These are phyloP conservation scores for Mortierella antarctica DNA, from an alignment of 192 early-diverging fungal genomes.

Conservation along the genomic window DNA sequence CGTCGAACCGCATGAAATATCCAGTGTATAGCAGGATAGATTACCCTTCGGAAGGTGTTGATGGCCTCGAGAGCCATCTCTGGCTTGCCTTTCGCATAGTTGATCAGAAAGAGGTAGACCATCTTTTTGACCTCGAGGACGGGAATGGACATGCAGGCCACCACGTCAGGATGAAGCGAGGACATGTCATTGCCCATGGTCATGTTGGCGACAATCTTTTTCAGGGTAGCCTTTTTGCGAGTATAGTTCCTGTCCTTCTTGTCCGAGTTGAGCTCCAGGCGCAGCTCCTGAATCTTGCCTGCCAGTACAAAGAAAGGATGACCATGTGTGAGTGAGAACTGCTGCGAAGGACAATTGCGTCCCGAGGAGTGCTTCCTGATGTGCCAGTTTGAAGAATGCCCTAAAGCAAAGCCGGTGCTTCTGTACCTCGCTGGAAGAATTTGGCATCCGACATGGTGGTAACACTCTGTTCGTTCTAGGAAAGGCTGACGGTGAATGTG, in stretches of 20 bases:
- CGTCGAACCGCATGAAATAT: not conserved
- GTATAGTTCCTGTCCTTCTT: slow-evolving; percentile 84
- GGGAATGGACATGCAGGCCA: slow-evolving; percentile 91
- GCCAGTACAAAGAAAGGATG: not conserved
- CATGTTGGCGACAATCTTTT: slow-evolving; percentile 99
- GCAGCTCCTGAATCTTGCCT: slow-evolving; percentile 94
- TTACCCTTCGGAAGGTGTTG: slow-evolving; percentile 86
- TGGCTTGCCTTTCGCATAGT: slow-evolving; percentile 92
- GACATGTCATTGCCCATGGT: slow-evolving; percentile 99
- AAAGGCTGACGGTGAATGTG: not conserved
- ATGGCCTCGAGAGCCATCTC: slow-evolving; percentile 95
- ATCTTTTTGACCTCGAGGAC: slow-evolving; percentile 88
- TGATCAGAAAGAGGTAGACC: slow-evolving; percentile 97
- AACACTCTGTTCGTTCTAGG: not conserved
- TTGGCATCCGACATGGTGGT: slow-evolving; percentile 64
- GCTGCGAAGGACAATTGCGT: not conserved
- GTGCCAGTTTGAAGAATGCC: not conserved
- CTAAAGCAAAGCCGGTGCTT: not conserved
- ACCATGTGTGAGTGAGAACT: not conserved
- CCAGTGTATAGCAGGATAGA: not conserved
- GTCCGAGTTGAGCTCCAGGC: slow-evolving; percentile 86
- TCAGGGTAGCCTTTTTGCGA: slow-evolving; percentile 87
- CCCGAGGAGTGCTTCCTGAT: not conserved
- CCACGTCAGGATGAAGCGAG: slow-evolving; percentile 89
- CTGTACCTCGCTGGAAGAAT: slow-evolving; percentile 67